phyloP scores from a whole-genome alignment of 1,284 basidiomycete species.

The Pseudozyma hubeiensis region DNA sequence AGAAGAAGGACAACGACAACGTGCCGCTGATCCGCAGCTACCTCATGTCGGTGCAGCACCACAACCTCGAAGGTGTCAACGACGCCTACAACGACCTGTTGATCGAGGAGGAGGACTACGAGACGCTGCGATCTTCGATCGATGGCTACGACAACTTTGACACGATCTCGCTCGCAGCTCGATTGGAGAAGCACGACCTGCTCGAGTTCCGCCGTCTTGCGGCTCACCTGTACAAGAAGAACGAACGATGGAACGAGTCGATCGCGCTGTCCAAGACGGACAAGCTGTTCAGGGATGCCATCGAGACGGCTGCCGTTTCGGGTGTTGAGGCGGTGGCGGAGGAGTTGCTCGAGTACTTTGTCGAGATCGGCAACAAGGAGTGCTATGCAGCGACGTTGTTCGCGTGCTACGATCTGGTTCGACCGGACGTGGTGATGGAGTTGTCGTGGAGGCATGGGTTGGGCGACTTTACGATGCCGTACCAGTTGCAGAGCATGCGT shows the following conservation, averaged over 20 bases:
- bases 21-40: constrained; percentile 95
- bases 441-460: constrained; percentile 93
- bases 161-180: constrained; percentile 84
- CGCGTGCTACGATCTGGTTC: constrained; percentile 90
- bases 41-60: constrained; percentile 93
- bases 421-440: constrained; percentile 92
- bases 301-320: constrained; percentile 90
- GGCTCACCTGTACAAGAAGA: constrained; percentile 97
- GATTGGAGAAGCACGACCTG: constrained; percentile 88
- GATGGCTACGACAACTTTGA: constrained; percentile 99
- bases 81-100: constrained; percentile 96
- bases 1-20: constrained; percentile 85
- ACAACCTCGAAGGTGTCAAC: constrained; percentile 96
- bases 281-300: constrained; percentile 94
- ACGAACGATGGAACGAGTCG: constrained; percentile 91
- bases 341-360: constrained; percentile 84
- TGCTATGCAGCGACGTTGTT: constrained; percentile 92
- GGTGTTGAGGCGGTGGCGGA: constrained; percentile 85
- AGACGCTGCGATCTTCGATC: constrained; percentile 93
- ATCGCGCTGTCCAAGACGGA: constrained; percentile 94
- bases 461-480: constrained; percentile 96
- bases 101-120: constrained; percentile 99
- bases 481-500: constrained; percentile 82
- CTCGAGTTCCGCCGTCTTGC: constrained; percentile 91
- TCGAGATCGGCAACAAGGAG: constrained; percentile 97